These are phyloP conservation scores for Boletellus deceptivus DNA, from an alignment of 1,284 basidiomycete genomes.

Conservation along the genomic window DNA sequence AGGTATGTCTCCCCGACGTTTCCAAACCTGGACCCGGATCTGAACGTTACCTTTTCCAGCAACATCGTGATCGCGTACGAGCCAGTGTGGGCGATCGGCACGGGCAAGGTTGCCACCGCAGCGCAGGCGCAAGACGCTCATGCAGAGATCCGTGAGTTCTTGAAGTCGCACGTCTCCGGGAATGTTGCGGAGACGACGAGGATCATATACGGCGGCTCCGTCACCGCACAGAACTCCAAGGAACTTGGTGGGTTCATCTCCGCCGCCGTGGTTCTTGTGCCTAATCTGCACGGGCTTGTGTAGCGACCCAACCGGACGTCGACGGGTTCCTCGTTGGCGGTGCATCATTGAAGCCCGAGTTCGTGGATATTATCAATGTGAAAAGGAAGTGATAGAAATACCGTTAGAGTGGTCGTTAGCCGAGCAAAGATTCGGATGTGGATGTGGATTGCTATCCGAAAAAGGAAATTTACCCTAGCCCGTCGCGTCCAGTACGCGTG, in stretches of 20 bases:
- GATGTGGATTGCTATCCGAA: not conserved
- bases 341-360: conserved; percentile 97
- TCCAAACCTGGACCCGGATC: not conserved
- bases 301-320: conserved; percentile 79
- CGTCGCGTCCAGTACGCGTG: too few relatives aligned
- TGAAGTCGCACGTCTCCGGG: conserved; percentile 64
- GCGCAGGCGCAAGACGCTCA: conserved; percentile 94
- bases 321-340: conserved; percentile 99
- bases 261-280: not conserved
- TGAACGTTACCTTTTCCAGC: conserved; percentile 39
- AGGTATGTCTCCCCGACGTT: conserved; percentile 47
- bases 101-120: conserved; percentile 91
- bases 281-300: not conserved
- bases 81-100: conserved; percentile 99
- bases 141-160: conserved; percentile 78
- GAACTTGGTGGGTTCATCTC: conserved; percentile 67
- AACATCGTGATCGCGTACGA: conserved; percentile 95
- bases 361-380: conserved; percentile 89
- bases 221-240: conserved; percentile 83
- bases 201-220: conserved; percentile 96
- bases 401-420: not conserved
- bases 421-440: not conserved
- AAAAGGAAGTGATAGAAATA: conserved; percentile 29
- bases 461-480: not conserved
- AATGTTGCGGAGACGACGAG: conserved; percentile 75